Base-by-base conservation (phyloP, 495 filamentous ascomycete genomes). In the Tricharina praecox region DNA sequence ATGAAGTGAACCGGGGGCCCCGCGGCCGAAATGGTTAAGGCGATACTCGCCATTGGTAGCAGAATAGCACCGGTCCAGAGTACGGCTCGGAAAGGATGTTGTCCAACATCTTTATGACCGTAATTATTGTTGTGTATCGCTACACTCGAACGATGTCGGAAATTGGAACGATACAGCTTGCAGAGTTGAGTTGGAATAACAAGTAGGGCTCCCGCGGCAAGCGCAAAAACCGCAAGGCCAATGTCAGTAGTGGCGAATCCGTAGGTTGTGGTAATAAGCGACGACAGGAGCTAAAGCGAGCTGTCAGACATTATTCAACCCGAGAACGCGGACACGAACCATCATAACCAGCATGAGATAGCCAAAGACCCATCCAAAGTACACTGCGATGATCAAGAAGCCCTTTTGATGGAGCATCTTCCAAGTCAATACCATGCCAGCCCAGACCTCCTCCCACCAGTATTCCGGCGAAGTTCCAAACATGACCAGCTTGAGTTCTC, bases 311-410 rank as follows among this genome's bases (percentile, higher is more conserved):
- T 1, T 37, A 3, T 20, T 15, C 19, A 21, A 11, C 16, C 28
- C 34, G 18, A 25, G 5, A n/a, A 19, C 11, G 4, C 41, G 42
- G 9, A 45, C 36, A 53, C 64, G 62, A 55, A 73, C 68, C 47
- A 78, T 67, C 48, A 85, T 78, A 49, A 80, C 66, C 47, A 83
- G 63, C 11, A 82, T 75, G 3, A 83, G 63, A 52, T 83, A 75
- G 13, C 76, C 78, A 61, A 83, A 82, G 48, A 82, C 77, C 80
- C 79, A 85, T n/a, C 70, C 77, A 13, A 77, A 64, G 59, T 84
- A 86, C 11, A 79, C 21, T 9, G 78, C 74, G 53, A 85, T 67
- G n/a, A 85, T 60, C 16, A 74, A 52, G 59, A 85, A 86, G 0
- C 82, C 80, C 11, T 76, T 67, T 57, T 85, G 80, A 16, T 66